Base-by-base conservation (phyloP, 2,329 filamentous ascomycete species). In the Paecilomyces sp. region DNA sequence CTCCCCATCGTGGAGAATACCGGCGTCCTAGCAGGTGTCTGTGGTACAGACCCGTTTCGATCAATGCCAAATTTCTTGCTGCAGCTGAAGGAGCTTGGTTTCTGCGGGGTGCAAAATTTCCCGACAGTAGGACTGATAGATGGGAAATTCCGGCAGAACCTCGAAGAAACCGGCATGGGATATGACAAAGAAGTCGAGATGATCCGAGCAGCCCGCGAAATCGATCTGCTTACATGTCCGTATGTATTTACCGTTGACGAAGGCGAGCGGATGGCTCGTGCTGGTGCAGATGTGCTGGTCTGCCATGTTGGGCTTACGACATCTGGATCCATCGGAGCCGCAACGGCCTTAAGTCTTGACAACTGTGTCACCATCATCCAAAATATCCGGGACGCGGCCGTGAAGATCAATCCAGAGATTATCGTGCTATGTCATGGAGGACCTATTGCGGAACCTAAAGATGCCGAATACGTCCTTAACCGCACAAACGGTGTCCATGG, bases 141-240 rank as follows among this genome's bases (percentile, higher is more conserved):
- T 70, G 87, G 86, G 1, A 79, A 79, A 12, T 90, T 90, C 68
- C 80, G 88, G 12, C 79, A 80, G 24, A 86, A 87, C 64, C 78
- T 91, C 1, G 88, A 90, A 68, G 87, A 89, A 70, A 90, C 87
- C 1, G 87, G 84, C 8, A 90, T 90, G 86, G 83, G 84, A 1
- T 90, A 85, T 67, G 82, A 80, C 15, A 74, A 80, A 7, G 88
- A 91, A 68, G 87, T 90, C 1, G 85, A 86, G 56, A 84, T 89
- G 80, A 81, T 90, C 54, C 77, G 78, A 9, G 66, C 78, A n/a
- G 88, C 88, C 1, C 81, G 79, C 53, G 74, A 79, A 51, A 73
- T 87, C 72, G 86, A 81, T 30, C 73, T 90, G 18, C 72, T 90
- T 15, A 90, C 88, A 0, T 87, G 86, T 6, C 87, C 88, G 0